Base-by-base conservation (phyloP, 1,284 basidiomycete species). In the Boletellus deceptivus region DNA sequence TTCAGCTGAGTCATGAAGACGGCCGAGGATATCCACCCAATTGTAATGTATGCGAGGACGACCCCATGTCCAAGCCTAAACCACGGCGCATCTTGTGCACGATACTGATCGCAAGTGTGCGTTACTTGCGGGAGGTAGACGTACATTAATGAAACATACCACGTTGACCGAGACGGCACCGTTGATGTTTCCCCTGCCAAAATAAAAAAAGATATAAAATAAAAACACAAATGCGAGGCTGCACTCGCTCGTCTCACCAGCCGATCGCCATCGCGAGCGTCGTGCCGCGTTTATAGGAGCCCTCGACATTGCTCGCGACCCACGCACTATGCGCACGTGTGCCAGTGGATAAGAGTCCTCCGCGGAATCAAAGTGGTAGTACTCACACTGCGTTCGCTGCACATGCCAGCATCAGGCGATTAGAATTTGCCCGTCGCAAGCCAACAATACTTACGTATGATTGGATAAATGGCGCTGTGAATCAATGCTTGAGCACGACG, bases 61-160 rank as follows among this genome's bases (percentile, higher is more conserved):
- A 81, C 73, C 3, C 73, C 72, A 58, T 81, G 78, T 6, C 78
- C 79, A 31, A 79, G 65, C 31, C 64, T 71, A 62, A 75, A 81
- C 70, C 75, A 75, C 9, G 79, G 79, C 13, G 60, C 57, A 43
- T 74, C 69, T 24, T 57, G 55, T 6, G 64, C 59, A 14, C 69
- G 69, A 59, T 75, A 75, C 69, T 70, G 45, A 29, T 6, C n/a
- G 41, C 8, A 9, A 31, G 46, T 8, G 34, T 6, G 18, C 6
- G 24, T 51, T 8, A 49, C 38, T 43, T 5, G 39, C 14, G 9
- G 25, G 27, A 53, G 58, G 52, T 63, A 59, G 17, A 52, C 46
- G 58, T 59, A 34, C 58, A 60, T 57, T 59, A 48, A 38, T 16
- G 41, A 11, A 41, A 55, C 58, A 36, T 52, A 75, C 75, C 46